Evolutionary conservation across 805 yeast genomes (phyloP), one percentile per base, ranked within the genome.

Genomic region (Saturnispora besseyi): DNA sequence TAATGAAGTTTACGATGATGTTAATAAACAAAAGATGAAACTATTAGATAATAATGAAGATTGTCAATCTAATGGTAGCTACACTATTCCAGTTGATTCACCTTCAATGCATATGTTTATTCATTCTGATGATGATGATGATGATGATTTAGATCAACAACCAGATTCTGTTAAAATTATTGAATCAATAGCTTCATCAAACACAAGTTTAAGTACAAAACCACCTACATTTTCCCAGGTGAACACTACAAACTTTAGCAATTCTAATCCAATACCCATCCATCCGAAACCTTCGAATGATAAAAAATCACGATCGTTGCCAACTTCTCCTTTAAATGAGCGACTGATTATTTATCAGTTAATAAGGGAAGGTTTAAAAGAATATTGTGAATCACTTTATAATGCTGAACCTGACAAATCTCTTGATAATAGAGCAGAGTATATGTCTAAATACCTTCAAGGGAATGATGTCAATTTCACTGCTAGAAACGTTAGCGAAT

Each of bases 401-500:
- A 34, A 43, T 12, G 58, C 61, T 3, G 41, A 48, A 3, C 53
- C 55, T 4, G 57, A 56, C 18, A 55, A 52, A 7, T 53, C 53
- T 18, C 48, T 62, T 11, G 49, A 52, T 15, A 53, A 61, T 4
- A 54, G 67, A 36, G 56, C 67, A 4, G 64, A 62, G 18, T 63
- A 53, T 36, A 45, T 63, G 22, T 52, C 62, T 7, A 51, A 55
- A 8, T 62, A 53, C 42, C 33, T 62, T 6, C 45, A 50, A 8
- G 46, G 45, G 3, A 51, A 53, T 10, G 59, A 59, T 3, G 51
- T 53, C 37, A 53, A 51, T 30, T 46, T 57, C 22, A 57, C 61
- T 46, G 56, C 65, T 9, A 64, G 58, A 50, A 45, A 54, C 28
- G 48, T 64, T 8, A 62, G 57, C 42, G 65, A 61, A 28, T 57